Base-by-base conservation (phyloP, 495 filamentous ascomycete species). In the Aspergillus egyptiacus region DNA sequence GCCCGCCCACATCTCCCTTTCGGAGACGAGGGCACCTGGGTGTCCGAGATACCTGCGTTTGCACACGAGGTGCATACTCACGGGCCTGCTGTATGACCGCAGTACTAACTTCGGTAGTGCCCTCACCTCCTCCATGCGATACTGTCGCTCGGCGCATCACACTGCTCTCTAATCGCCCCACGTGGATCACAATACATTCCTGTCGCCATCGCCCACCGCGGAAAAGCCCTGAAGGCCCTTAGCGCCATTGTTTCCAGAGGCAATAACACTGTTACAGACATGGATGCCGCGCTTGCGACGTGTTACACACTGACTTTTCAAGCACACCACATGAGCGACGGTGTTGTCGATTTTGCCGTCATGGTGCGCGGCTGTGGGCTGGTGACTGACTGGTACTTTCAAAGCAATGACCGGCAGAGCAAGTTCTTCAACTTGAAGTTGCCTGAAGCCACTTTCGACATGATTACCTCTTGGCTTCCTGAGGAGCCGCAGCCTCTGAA, bases 261-360 rank as follows among this genome's bases (percentile, higher is more conserved):
- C 3, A 54, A 70, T 14, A 13, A 44, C 24, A 44, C 44, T 6
- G 51, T 55, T 5, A 57, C 63, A 22, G 67, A 75, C 36, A 69
- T 62, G 34, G 74, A 77, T 51, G 69, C 69, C 13, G 62, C 73
- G 22, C 64, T 85, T 37, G 81, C 79, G 13, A 78, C 81, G 1
- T 80, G 77, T 51, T 77, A 78, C 50, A 71, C 77, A 0, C 70
- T 84, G 2, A 73, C 74, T 3, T 84, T 81, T 66, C 80, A 84
- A 56, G 77, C 77, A 0, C 70, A 74, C 35, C 63, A 76, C 47
- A 72, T 83, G 39, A 66, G 72, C 25, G 81, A 84, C 63, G 80
- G 81, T 10, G 65, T 84, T 46, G 61, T 66, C 22, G 80, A 84
- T 55, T 85, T 78, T 57, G 74, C 81, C 64, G 76, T 80, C 9